Evolutionary conservation across 495 filamentous ascomycete species (phyloP), one percentile per base, ranked within the genome.

Genomic region (Annulohypoxylon stygium): DNA sequence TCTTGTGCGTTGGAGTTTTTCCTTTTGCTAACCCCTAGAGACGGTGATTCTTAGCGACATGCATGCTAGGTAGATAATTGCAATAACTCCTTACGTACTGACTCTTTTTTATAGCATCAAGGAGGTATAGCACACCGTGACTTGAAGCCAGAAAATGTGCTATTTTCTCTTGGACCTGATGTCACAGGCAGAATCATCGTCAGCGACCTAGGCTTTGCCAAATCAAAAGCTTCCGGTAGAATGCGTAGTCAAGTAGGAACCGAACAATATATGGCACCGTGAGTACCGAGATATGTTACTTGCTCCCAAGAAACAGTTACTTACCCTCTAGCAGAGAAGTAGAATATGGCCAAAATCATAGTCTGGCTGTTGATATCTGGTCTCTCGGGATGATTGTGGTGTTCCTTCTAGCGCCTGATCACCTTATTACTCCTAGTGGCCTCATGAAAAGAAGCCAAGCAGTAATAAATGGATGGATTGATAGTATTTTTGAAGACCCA

Each of bases 131-230:
- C 91, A 69, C 95, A 97, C 79, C 91, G 95, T 51, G 95, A 98
- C 76, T 92, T 97, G 81, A 97, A 98, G 82, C 93, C 92, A 4
- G 95, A 98, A 83, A 98, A 98, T 78, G 92, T 98, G 67, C 93
- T 98, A 74, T 79, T 81, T 23, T 85, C 95, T 39, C 90, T 86
- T 50, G 87, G 92, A 1, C 83, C 86, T 7, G 79, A 76, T 34
- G 71, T 81, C 36, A 80, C 81, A 2, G 79, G 86, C 43, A 80
- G 93, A 26, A 81, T 94, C 18, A 85, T 94, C 0, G 81, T 96
- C 23, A 90, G 90, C 0, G 93, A 96, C 74, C 92, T 96, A 78
- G 93, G 93, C 8, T 85, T 87, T 58, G 88, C 90, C 6, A 87
- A 80, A 37, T 79, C 82, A 14, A 62, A 76, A 3, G 70, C 75